Conservation (phyloP, 352 stramenopile species). For the Detonula confervacea region DNA sequence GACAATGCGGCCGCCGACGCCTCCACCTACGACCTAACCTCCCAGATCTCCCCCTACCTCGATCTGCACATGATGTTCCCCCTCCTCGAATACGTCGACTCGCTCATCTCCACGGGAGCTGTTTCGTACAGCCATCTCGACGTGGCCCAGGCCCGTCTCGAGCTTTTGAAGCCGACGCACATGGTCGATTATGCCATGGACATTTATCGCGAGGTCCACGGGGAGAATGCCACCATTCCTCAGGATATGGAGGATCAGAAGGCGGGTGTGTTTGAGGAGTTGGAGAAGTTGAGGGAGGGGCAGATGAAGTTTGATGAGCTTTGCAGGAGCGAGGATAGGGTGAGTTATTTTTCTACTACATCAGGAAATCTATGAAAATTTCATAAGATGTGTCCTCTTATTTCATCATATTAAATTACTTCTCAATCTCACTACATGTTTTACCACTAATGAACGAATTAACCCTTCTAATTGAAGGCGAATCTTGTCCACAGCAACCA, state of each 20-base stretch:
- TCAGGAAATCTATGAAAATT: no score
- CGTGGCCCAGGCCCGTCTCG: conserved; percentile 90
- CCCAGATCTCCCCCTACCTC: conserved; percentile 93
- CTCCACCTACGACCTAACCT: conserved; percentile 92
- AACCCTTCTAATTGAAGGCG: conserved; percentile 49
- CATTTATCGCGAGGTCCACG: conserved; percentile 92
- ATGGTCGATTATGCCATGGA: conserved; percentile 98
- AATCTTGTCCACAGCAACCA: conserved; percentile 71
- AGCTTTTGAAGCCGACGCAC: conserved; percentile 93
- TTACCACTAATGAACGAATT: no score
- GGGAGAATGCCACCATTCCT: conserved; percentile 73
- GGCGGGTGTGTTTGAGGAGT: conserved; percentile 67
- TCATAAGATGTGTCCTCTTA: no score
- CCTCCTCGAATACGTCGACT: conserved; percentile 93
- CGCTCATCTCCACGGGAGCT: conserved; percentile 83
- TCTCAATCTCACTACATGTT: background rate
- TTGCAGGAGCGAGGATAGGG: conserved; percentile 72
- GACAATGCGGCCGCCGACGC: conserved; percentile 36
- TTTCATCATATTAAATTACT: conserved; percentile 8
- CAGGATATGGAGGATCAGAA: conserved; percentile 83
- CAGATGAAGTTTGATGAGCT: conserved; percentile 88
- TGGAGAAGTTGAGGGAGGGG: conserved; percentile 76
- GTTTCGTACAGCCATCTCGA: conserved; percentile 89
- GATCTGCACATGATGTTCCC: conserved; percentile 98
- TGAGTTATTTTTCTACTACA: conserved; percentile 62